phyloP scores from a whole-genome alignment of 768 basidiomycete species.

The Obba rivulosa region DNA sequence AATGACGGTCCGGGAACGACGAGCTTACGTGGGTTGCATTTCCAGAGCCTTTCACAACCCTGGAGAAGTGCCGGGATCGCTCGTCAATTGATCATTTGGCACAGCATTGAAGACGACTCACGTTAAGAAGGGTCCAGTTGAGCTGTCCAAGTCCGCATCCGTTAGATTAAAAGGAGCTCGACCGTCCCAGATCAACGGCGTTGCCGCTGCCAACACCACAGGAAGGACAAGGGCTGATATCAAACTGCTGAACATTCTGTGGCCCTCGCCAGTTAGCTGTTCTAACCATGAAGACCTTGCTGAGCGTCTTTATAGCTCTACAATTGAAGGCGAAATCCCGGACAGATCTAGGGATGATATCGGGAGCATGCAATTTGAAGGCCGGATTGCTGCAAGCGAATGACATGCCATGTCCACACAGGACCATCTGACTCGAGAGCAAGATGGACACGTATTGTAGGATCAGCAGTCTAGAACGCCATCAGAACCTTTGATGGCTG shows the following conservation, averaged over 20 bases:
- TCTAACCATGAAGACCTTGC: too few species aligned
- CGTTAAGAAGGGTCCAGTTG: constrained; percentile 50
- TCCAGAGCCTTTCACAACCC: constrained; percentile 50
- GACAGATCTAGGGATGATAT: constrained; percentile 1
- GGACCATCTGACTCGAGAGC: too few species aligned
- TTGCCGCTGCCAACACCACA: constrained; percentile 14
- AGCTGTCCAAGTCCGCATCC: constrained; percentile 37
- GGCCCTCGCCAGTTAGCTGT: too few species aligned
- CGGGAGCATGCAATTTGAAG: not conserved
- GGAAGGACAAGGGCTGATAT: not conserved
- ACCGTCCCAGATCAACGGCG: constrained; percentile 45
- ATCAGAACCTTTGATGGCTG: too few species aligned
- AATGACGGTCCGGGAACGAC: not conserved
- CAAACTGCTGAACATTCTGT: not conserved
- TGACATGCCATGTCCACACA: too few species aligned
- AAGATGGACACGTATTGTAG: too few species aligned
- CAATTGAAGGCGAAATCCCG: not conserved
- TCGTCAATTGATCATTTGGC: too few species aligned
- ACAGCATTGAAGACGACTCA: constrained; percentile 25
- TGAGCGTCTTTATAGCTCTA: not conserved
- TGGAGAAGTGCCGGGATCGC: constrained; percentile 16
- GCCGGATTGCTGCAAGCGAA: too few species aligned
- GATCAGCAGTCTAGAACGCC: too few species aligned
- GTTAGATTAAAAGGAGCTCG: constrained; percentile 43
- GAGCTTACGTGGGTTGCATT: constrained; percentile 43